phyloP scores from a whole-genome alignment of 768 basidiomycete genomes.

The Calocera cornea region DNA sequence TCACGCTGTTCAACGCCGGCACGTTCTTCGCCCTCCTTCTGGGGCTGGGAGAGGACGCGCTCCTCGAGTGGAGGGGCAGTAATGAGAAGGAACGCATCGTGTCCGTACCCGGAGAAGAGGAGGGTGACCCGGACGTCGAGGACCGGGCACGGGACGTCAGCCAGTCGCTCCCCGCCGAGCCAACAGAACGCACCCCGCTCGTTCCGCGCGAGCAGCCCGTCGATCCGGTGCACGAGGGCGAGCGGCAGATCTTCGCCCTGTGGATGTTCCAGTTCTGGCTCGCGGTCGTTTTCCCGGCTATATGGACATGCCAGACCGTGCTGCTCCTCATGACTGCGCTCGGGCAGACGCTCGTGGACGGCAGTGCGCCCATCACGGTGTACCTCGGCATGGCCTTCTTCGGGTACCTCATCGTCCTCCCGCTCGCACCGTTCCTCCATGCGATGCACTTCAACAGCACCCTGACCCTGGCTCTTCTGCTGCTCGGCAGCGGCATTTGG shows the following conservation, averaged over 20 bases:
- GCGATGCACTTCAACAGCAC: conserved; percentile 1
- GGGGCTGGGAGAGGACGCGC: not conserved
- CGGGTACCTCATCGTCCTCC: not conserved
- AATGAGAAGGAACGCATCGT: not conserved
- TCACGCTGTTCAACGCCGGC: conserved; percentile 12
- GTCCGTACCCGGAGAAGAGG: not conserved
- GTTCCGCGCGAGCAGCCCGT: conserved; percentile 18
- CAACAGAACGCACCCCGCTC: conserved; percentile 47
- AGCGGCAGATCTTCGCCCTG: not conserved
- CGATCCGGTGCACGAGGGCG: not conserved
- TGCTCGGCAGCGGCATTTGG: not conserved
- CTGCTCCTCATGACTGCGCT: conserved; percentile 33
- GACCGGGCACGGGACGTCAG: no score
- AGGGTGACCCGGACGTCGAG: not conserved
- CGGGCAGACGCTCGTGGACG: conserved; percentile 50
- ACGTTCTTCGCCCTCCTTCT: conserved; percentile 32
- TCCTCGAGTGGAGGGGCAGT: not conserved
- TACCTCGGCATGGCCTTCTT: conserved; percentile 1
- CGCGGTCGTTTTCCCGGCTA: not conserved
- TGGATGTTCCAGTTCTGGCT: conserved; percentile 7
- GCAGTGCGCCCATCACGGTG: conserved; percentile 17
- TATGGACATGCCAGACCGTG: not conserved
- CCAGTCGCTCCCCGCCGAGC: conserved; percentile 9
- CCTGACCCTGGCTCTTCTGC: not conserved
- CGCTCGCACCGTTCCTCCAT: conserved; percentile 7